Evolutionary conservation across 169 alveolate species (phyloP).

Genomic region (Cryptosporidium meleagridis): DNA sequence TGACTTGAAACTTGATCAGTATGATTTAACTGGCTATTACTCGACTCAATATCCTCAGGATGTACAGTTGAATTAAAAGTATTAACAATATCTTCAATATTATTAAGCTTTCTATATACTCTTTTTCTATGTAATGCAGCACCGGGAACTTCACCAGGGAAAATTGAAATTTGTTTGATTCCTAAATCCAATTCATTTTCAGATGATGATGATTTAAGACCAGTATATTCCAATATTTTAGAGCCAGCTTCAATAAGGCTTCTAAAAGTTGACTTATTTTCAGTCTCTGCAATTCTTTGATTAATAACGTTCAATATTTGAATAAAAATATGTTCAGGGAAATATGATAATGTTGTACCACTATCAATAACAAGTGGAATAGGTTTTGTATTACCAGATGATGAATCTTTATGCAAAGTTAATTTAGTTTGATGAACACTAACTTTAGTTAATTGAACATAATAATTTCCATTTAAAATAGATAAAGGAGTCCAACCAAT

Average conservation of each 20-base stretch:
- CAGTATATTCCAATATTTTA: conserved; percentile 33
- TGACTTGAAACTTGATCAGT: background rate
- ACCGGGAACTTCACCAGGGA: conserved; percentile 74
- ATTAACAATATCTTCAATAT: background rate
- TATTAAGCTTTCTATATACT: conserved; percentile 20
- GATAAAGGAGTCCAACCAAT: conserved; percentile 66
- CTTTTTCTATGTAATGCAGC: conserved; percentile 66
- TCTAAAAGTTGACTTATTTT: conserved; percentile 35
- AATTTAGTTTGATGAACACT: conserved; percentile 34
- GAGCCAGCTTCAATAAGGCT: conserved; percentile 66
- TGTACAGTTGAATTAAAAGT: conserved; percentile 52
- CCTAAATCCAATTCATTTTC: background rate
- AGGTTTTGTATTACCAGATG: conserved; percentile 26
- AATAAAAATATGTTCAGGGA: conserved; percentile 76
- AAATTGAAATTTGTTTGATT: conserved; percentile 32
- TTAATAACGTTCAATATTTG: conserved; percentile 72
- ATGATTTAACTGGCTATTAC: background rate
- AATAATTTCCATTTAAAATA: conserved; percentile 62
- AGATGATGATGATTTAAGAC: conserved; percentile 4
- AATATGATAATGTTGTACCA: conserved; percentile 80
- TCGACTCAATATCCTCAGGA: background rate
- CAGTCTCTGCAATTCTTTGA: conserved; percentile 59
- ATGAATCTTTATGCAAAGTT: conserved; percentile 19
- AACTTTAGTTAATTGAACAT: conserved; percentile 24
- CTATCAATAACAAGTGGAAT: conserved; percentile 75